Base-by-base conservation (phyloP, 768 basidiomycete genomes). In the Gloeopeniophorella convolvens region DNA sequence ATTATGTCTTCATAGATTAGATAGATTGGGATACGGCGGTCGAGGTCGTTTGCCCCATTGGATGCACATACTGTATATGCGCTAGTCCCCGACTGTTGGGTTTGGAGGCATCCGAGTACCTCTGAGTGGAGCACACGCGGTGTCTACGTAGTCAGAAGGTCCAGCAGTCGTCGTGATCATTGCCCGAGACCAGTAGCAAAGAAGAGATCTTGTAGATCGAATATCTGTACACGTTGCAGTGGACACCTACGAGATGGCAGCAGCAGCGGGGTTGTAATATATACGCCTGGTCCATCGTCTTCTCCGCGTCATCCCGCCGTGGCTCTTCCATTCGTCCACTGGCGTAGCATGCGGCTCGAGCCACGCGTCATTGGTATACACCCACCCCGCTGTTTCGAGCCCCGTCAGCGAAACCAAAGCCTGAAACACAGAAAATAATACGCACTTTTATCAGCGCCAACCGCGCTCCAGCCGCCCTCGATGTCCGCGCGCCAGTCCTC, bases 301-400 rank as follows among this genome's bases (percentile, higher is more conserved):
- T 56, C 86, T 65, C 39, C 86, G 67, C 15, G 86, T 89, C 55
- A 86, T 69, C 1, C 65, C 73, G 3, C 72, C 70, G 0, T 56
- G 36, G 34, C 69, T 69, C 56, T 66, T 73, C 63, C 68, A 76
- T 52, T 60, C 70, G 46, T 65, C 67, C 70, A 70, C 33, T 65
- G 71, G 61, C 63, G 55, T 55, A 61, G 66, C 32, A 62, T 66
- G 48, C 10, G 79, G 70, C 48, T 80, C 72, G 4, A 78, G 67
- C 89, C 89, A 91, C 0, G 74, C 68, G 50, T 89, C 87, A 54
- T 87, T 85, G 7, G 83, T 83, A 59, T 90, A 90, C 12, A 85
- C 78, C 87, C 89, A 91, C 3, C 86, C 89, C 59, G 79, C 85
- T 82, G 28, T 5, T 31, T 16, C 26, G 34, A 27, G 35, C 34